phyloP scores from a whole-genome alignment of 306 rosid genomes.

The Cucumis sativus region DNA sequence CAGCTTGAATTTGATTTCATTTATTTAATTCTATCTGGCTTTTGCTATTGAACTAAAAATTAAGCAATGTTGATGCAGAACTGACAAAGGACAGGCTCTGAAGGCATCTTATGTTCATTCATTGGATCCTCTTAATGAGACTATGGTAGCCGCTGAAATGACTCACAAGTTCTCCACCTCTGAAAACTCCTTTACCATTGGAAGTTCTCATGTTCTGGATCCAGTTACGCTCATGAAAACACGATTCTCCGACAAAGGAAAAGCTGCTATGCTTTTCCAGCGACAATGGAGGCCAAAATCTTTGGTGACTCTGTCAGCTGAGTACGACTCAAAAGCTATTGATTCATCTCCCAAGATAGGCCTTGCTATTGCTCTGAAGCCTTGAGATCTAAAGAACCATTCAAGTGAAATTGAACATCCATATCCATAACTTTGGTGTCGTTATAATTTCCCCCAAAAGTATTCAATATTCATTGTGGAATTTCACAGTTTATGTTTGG shows the following conservation, averaged over 20 bases:
- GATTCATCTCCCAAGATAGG: constrained; percentile 59
- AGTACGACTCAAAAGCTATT: constrained; percentile 58
- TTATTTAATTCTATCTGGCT: not conserved
- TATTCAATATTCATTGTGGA: constrained; percentile 5
- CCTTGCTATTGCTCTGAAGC: constrained; percentile 76
- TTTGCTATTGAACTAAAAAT: not conserved
- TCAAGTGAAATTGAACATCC: not conserved
- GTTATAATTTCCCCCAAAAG: not conserved
- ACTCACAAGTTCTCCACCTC: constrained; percentile 45
- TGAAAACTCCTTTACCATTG: constrained; percentile 64
- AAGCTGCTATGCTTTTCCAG: constrained; percentile 61
- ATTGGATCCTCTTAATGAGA: constrained; percentile 42
- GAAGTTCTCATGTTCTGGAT: constrained; percentile 59
- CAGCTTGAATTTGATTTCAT: not conserved
- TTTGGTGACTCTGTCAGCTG: constrained; percentile 60
- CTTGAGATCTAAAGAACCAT: constrained; percentile 31
- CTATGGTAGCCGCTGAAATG: constrained; percentile 72
- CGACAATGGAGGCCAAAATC: constrained; percentile 91
- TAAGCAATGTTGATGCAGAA: constrained; percentile 34
- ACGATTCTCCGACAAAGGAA: constrained; percentile 64
- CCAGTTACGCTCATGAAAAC: constrained; percentile 48
- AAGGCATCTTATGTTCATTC: constrained; percentile 78
- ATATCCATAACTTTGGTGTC: not conserved
- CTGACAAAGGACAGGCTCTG: constrained; percentile 61
- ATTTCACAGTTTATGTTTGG: not conserved